Conservation (phyloP, 805 yeast genomes). For the Diddensiella santjacobensis region DNA sequence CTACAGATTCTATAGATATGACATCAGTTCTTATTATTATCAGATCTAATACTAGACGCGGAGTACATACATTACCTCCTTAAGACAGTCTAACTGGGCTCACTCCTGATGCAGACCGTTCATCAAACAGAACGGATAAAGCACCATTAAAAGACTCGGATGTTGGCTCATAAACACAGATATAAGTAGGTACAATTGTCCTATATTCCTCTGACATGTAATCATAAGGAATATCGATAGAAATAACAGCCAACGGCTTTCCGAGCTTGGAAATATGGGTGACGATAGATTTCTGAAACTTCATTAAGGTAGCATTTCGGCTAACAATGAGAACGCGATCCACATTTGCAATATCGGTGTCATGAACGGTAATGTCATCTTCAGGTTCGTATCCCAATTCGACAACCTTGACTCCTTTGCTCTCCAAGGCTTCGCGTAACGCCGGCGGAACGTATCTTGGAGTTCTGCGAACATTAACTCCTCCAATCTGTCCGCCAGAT, state of each 20-base stretch:
- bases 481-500: conserved; percentile 12
- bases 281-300: conserved; percentile 56
- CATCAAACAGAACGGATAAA: conserved; percentile 49
- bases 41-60: too few relatives aligned
- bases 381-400: conserved; percentile 49
- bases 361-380: conserved; percentile 50
- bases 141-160: conserved; percentile 43
- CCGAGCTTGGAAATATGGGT: conserved; percentile 46
- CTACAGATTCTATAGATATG: too few relatives aligned
- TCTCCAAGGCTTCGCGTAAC: conserved; percentile 38
- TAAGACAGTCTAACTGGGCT: conserved; percentile 8
- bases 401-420: conserved; percentile 40
- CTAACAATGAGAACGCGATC: conserved; percentile 40
- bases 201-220: conserved; percentile 43
- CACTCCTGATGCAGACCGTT: conserved; percentile 19
- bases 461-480: conserved; percentile 30
- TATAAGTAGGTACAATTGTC: conserved; percentile 44
- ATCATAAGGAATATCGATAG: conserved; percentile 57
- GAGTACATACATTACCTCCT: too few relatives aligned
- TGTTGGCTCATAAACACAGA: conserved; percentile 57
- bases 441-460: conserved; percentile 34
- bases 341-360: conserved; percentile 44
- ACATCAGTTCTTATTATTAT: too few relatives aligned
- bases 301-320: conserved; percentile 51
- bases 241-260: conserved; percentile 51